Evolutionary conservation across 768 basidiomycete species (phyloP).

Genomic region (Leucocoprinus birnbaumii): DNA sequence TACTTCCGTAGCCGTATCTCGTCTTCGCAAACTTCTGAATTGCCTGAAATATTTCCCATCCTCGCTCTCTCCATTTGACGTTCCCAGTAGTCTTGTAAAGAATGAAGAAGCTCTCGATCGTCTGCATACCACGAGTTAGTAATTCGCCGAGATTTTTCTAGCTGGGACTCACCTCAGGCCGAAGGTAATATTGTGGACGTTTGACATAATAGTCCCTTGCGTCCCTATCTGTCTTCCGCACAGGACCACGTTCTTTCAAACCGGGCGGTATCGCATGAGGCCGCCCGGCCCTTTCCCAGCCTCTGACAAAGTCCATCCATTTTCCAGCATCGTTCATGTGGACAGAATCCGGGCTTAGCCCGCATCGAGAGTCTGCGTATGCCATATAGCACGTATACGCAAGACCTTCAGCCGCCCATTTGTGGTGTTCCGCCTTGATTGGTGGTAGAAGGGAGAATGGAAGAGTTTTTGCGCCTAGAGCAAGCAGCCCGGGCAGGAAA

Average conservation of each 20-base stretch:
- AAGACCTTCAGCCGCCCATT: constrained; percentile 61
- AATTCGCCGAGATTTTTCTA: no score
- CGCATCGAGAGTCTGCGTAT: constrained; percentile 62
- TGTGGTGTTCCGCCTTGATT: constrained; percentile 40
- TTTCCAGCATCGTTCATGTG: constrained; percentile 28
- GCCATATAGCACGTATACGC: constrained; percentile 60
- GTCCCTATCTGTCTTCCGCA: constrained; percentile 8
- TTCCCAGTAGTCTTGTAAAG: constrained; percentile 52
- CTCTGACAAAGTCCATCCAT: constrained; percentile 37
- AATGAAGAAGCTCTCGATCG: constrained; percentile 52
- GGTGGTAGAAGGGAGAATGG: constrained; percentile 24
- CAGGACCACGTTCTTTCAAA: constrained; percentile 16
- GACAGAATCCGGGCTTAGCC: constrained; percentile 60
- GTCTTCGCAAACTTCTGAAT: constrained; percentile 46
- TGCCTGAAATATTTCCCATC: constrained; percentile 44
- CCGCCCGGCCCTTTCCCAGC: constrained; percentile 41
- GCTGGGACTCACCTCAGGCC: constrained; percentile 43
- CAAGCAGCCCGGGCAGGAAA: constrained; percentile 61
- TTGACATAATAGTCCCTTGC: constrained; percentile 36
- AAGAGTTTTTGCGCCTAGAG: constrained; percentile 49
- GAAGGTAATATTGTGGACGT: constrained; percentile 34
- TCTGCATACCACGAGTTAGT: no score
- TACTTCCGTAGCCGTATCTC: constrained; percentile 42
- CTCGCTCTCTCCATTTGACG: constrained; percentile 48
- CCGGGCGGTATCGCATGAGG: constrained; percentile 22